Evolutionary conservation across 805 yeast genomes (phyloP), one percentile per base, ranked within the genome.

Genomic region (Nakazawaea peltata): DNA sequence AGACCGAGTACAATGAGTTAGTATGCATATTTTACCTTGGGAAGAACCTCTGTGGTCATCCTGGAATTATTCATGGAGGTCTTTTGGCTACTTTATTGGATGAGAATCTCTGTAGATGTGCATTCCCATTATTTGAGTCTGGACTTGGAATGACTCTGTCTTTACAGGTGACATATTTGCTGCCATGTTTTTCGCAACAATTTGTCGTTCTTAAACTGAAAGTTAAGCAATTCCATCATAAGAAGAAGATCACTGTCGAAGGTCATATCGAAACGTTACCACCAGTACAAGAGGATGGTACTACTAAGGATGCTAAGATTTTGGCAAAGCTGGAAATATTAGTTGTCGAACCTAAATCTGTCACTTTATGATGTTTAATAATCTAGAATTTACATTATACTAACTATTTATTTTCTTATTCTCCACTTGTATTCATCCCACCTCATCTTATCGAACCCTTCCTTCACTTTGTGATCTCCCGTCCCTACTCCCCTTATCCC

Each of bases 1-100:
- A 12, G 5, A n/a, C 17, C 5, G 34, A 51, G 3, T 51, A 57
- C 4, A 68, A 69, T 13, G 68, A 67, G 41, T 46, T 69, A 34
- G 48, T 69, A 3, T 63, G 65, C 11, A 59, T 69, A 41, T 68
- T 67, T 46, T 66, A 62, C 37, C 45, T 71, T 19, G 77, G 77
- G 4, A 54, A 55, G 12, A 49, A 59, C 37, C 44, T 72, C 29
- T 54, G 68, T 1, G 66, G 73, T 26, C 68, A 67, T 37, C 69
- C 65, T 36, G 72, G 73, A 29, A 59, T 66, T 31, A 57, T 72
- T 27, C 78, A 72, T 45, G 73, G 73, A 35, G 78, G 78, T 1
- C 58, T 71, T 13, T 54, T 69, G n/a, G 63, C 75, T 4, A 69
- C 77, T 4, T 53, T 72, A 6, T 48, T 72, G 9, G 78, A 72